Base-by-base conservation (phyloP, 345 rosid genomes). In the Psidium friedrichsthalianum region DNA sequence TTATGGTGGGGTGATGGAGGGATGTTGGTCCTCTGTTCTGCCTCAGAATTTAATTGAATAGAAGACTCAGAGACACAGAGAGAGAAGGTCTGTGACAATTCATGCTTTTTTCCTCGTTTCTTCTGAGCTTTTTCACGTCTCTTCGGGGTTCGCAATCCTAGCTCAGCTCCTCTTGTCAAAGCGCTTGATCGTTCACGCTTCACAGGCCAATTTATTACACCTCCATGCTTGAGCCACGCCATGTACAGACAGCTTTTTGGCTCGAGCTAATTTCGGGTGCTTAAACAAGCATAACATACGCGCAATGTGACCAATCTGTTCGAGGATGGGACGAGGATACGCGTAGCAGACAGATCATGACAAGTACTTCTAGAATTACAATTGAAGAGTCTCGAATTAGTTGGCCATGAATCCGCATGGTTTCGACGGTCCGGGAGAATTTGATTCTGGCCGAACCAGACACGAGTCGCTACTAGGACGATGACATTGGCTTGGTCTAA, bases 1-100 rank as follows among this genome's bases (percentile, higher is more conserved):
- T 88, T 59, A 89, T 84, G 85, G 87, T 59, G 74, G 24, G 42
- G 83, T 74, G 83, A 85, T 81, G 22, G 74, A 83, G 87, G 90
- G 90, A 89, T 89, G 90, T 91, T 87, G 89, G 87, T 88, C 86
- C 86, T 88, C 87, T 89, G 88, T 85, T 25, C 83, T 9, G 86
- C 47, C 83, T 40, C 84, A 69, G 80, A 36, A 69, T 69, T 69
- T 18, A 69, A 36, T 69, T 69, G 80, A 69, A 69, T 64, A 32
- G 76, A 69, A 20, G 80, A 42, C 47, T 69, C 47, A 69, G 25
- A 69, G 80, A 36, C 25, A 20, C 2, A 16, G 24, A 8, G 76
- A 16, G 42, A 15, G 42, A 29, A 40, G 29, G 47, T 8, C 24
- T 18, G 80, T 69, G 80, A 69, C 80, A 69, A 69, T 69, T 36